Percentiles rank a stretch among this genome's conserved stretches.
These are phyloP conservation scores for Nothopassalora personata DNA, from an alignment of 2,329 filamentous ascomycete genomes.

Conservation along the genomic window DNA sequence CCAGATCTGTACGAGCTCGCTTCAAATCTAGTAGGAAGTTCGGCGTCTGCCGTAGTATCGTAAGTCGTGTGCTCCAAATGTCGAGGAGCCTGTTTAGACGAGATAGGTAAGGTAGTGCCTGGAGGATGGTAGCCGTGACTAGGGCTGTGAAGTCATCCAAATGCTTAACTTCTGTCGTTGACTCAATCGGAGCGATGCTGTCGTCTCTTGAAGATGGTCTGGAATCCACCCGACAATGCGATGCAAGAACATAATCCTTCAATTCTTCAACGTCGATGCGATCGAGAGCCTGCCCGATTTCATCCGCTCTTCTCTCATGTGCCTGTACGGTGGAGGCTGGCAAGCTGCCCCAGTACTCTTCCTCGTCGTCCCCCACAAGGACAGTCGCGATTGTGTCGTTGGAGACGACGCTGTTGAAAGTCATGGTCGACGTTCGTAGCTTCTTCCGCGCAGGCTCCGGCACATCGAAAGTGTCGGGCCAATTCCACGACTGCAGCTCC, in stretches of 20 bases:
- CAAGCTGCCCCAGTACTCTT: conserved; percentile 65
- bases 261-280: conserved; percentile 76
- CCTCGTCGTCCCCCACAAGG: conserved; percentile 19
- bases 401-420: conserved; percentile 1
- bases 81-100: conserved; percentile 67
- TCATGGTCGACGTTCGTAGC: conserved; percentile 22
- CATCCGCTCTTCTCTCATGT: conserved; percentile 68
- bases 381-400: conserved; percentile 5
- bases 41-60: conserved; percentile 69
- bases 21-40: conserved; percentile 59
- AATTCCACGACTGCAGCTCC: conserved; percentile 62
- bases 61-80: conserved; percentile 71
- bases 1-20: conserved; percentile 60
- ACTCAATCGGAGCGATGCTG: conserved; percentile 17
- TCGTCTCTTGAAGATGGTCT: conserved; percentile 41
- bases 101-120: conserved; percentile 75
- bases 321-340: conserved; percentile 56
- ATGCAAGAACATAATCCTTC: conserved; percentile 78
- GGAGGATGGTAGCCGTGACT: conserved; percentile 85
- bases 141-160: conserved; percentile 88
- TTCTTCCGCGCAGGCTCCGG: conserved; percentile 30
- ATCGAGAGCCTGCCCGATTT: conserved; percentile 66
- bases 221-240: conserved; percentile 57
- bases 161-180: conserved; percentile 24
- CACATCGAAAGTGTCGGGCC: conserved; percentile 48